These are phyloP conservation scores for Hirsutella minnesotensis DNA, from an alignment of 2,329 filamentous ascomycete genomes.

Conservation along the genomic window DNA sequence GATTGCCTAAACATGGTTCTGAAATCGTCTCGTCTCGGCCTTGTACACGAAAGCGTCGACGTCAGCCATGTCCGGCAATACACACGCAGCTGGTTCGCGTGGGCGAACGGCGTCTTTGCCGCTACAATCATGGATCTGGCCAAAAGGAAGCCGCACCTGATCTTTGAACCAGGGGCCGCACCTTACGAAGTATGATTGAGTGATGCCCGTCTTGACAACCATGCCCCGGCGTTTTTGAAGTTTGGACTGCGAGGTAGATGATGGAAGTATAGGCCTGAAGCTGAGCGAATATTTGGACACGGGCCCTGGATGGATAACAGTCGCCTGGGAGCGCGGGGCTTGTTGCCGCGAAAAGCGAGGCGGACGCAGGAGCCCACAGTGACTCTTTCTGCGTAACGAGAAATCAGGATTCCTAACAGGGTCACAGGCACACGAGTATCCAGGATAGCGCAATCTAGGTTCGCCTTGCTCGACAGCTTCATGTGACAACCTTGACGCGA, in stretches of 20 bases:
- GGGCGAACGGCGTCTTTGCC: constrained; percentile 95
- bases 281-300: too few relatives aligned
- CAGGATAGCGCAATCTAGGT: too few relatives aligned
- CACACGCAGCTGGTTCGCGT: constrained; percentile 91
- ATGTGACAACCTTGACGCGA: too few relatives aligned
- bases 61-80: constrained; percentile 57
- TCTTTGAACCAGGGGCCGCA: constrained; percentile 57
- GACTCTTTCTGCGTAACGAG: too few relatives aligned
- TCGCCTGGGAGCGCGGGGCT: too few relatives aligned
- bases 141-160: constrained; percentile 73
- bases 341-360: too few relatives aligned
- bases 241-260: not conserved
- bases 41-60: constrained; percentile 87
- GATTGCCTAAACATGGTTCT: constrained; percentile 64
- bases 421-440: too few relatives aligned
- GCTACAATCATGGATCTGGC: constrained; percentile 85
- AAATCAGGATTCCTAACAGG: too few relatives aligned
- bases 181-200: constrained; percentile 39
- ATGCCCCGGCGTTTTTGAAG: not conserved
- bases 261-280: too few relatives aligned
- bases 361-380: too few relatives aligned
- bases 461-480: too few relatives aligned
- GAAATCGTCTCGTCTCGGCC: constrained; percentile 59
- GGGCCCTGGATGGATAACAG: too few relatives aligned
- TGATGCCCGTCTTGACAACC: not conserved